phyloP scores from a whole-genome alignment of 1,284 basidiomycete genomes.

The Stygiomarasmius scandens region DNA sequence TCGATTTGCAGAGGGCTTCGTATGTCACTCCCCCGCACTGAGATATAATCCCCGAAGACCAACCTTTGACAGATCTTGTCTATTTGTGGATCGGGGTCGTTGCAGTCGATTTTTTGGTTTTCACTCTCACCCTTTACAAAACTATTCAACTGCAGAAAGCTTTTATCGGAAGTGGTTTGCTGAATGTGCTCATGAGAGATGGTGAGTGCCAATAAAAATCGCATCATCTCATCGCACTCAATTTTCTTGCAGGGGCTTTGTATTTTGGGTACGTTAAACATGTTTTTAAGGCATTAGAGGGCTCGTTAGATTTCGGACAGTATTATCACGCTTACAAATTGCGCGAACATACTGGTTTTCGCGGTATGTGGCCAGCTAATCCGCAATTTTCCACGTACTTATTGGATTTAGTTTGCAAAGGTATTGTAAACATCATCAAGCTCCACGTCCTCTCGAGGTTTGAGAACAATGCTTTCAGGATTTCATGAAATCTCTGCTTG shows the following conservation, averaged over 20 bases:
- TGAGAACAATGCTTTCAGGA: neutral
- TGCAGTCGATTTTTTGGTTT: slow-evolving; percentile 4
- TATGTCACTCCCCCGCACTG: neutral
- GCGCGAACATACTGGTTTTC: slow-evolving; percentile 8
- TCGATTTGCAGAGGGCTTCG: slow-evolving; percentile 4
- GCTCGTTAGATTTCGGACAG: neutral
- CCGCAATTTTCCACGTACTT: neutral
- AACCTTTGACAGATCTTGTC: neutral
- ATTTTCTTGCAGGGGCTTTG: slow-evolving; percentile 1
- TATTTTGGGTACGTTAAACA: slow-evolving; percentile 4
- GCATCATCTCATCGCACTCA: neutral
- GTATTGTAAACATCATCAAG: neutral
- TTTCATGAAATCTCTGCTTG: slow-evolving; percentile 8
- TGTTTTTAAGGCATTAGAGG: neutral
- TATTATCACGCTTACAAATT: slow-evolving; percentile 5
- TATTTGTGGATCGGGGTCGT: slow-evolving; percentile 13
- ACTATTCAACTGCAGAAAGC: neutral
- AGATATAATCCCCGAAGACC: neutral
- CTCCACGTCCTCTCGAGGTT: no score
- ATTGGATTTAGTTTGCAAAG: neutral
- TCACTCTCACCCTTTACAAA: slow-evolving; percentile 7
- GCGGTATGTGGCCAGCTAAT: neutral
- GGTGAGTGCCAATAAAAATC: neutral
- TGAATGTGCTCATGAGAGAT: slow-evolving; percentile 8
- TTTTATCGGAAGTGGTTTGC: neutral